Evolutionary conservation across 2,329 filamentous ascomycete species (phyloP).

Genomic region (Uncinocarpus reesii): DNA sequence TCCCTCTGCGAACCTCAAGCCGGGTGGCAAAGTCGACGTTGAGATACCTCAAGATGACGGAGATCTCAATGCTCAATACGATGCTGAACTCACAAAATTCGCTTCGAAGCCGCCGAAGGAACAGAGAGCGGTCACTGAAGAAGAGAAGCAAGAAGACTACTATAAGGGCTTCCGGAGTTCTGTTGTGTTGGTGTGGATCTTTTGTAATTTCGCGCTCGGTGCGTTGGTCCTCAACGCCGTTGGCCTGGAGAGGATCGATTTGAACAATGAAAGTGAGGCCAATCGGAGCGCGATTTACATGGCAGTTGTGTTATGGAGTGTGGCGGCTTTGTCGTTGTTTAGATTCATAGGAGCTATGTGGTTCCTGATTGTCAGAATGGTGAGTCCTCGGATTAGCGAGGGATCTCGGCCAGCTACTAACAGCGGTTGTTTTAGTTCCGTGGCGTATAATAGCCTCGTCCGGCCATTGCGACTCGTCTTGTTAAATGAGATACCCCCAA

Average conservation of each 20-base stretch:
- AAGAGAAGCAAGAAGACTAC: conserved; percentile 90
- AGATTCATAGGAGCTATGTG: conserved; percentile 80
- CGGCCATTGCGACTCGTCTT: neutral
- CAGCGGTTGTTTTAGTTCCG: conserved; percentile 37
- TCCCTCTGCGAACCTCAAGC: conserved; percentile 77
- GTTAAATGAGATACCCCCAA: conserved; percentile 7
- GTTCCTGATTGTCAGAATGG: conserved; percentile 85
- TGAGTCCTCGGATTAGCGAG: conserved; percentile 41
- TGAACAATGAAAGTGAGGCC: conserved; percentile 38
- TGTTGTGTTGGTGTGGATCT: conserved; percentile 92
- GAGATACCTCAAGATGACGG: conserved; percentile 77
- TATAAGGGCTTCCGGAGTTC: conserved; percentile 91
- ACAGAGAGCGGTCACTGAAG: conserved; percentile 39
- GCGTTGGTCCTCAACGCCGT: conserved; percentile 80
- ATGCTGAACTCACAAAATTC: conserved; percentile 69
- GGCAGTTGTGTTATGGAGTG: conserved; percentile 76
- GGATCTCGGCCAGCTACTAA: neutral
- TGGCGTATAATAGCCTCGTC: conserved; percentile 34
- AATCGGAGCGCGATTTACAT: conserved; percentile 70
- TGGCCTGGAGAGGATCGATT: conserved; percentile 60
- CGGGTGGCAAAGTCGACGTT: conserved; percentile 90
- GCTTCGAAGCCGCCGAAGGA: conserved; percentile 62
- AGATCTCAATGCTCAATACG: conserved; percentile 91
- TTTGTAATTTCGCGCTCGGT: conserved; percentile 80
- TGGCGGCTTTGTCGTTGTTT: conserved; percentile 72